Percentiles rank a stretch among this genome's conserved stretches.
Evolutionary conservation across 805 yeast species (phyloP).

Genomic region (Candida bentonensis): DNA sequence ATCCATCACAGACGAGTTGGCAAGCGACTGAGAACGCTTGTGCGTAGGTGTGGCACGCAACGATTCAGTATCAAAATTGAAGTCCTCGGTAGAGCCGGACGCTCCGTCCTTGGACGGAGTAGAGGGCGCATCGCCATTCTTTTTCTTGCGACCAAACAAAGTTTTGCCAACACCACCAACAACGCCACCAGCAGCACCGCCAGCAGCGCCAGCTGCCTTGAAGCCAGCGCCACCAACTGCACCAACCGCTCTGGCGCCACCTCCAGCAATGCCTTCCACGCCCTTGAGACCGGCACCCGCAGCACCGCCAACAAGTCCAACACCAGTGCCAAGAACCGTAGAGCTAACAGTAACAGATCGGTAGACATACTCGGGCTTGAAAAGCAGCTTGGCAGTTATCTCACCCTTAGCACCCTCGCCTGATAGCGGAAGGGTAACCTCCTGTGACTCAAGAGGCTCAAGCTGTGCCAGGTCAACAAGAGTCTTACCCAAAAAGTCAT

Average conservation of each 20-base stretch:
- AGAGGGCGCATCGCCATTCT: conserved; percentile 3
- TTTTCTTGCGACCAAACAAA: conserved; percentile 24
- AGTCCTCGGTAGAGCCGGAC: conserved; percentile 6
- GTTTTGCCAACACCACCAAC: conserved; percentile 29
- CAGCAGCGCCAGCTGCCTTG: conserved; percentile 26
- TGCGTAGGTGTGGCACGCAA: not conserved
- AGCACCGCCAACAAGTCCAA: conserved; percentile 10
- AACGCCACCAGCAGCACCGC: conserved; percentile 25
- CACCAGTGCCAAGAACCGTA: conserved; percentile 12
- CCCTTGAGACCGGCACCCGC: conserved; percentile 24
- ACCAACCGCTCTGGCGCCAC: conserved; percentile 38
- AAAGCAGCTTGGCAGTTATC: conserved; percentile 41
- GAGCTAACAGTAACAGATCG: conserved; percentile 10
- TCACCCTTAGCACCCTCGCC: conserved; percentile 46
- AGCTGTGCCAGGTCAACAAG: conserved; percentile 42
- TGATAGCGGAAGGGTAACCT: conserved; percentile 35
- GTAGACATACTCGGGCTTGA: conserved; percentile 55
- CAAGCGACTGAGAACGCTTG: not conserved
- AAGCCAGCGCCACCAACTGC: conserved; percentile 31
- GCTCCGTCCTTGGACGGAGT: conserved; percentile 7
- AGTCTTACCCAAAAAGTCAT: conserved; percentile 68
- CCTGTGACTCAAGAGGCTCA: conserved; percentile 41
- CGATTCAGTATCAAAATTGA: conserved; percentile 8
- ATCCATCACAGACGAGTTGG: not conserved
- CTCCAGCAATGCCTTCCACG: conserved; percentile 34